phyloP scores from a whole-genome alignment of 2,329 filamentous ascomycete species.

The Ramularia collo-cygni region DNA sequence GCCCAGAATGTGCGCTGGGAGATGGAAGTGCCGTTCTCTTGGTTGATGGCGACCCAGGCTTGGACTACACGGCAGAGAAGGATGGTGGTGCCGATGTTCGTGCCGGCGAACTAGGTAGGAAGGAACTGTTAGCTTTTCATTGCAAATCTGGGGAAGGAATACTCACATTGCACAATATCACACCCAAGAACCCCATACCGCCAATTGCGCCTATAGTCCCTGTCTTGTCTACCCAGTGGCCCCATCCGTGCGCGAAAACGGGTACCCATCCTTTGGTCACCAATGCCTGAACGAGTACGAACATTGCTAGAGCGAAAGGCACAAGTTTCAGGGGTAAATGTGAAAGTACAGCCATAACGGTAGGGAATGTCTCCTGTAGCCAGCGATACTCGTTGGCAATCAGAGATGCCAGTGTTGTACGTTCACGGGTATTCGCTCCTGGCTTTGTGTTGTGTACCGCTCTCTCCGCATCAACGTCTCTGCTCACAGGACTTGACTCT shows the following conservation, averaged over 20 bases:
- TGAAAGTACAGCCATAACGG: slow-evolving; percentile 55
- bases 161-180: slow-evolving; percentile 65
- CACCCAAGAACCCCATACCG: slow-evolving; percentile 66
- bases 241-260: slow-evolving; percentile 67
- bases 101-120: slow-evolving; percentile 71
- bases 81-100: slow-evolving; percentile 71
- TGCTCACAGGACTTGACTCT: too few relatives aligned
- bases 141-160: background rate
- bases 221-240: slow-evolving; percentile 63
- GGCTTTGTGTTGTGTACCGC: too few relatives aligned
- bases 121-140: slow-evolving; percentile 11
- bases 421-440: background rate
- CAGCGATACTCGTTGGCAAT: slow-evolving; percentile 45
- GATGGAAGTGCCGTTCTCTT: slow-evolving; percentile 42
- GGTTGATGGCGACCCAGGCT: slow-evolving; percentile 57
- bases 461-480: too few relatives aligned
- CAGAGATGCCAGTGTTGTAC: slow-evolving; percentile 49
- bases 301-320: slow-evolving; percentile 68
- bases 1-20: slow-evolving; percentile 64
- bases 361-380: slow-evolving; percentile 65
- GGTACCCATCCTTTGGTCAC: slow-evolving; percentile 69
- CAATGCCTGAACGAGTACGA: slow-evolving; percentile 64
- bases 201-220: slow-evolving; percentile 62
- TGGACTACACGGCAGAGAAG: slow-evolving; percentile 65
- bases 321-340: slow-evolving; percentile 63